Evolutionary conservation across 192 early-diverging fungal genomes (phyloP), one percentile per base, ranked within the genome.

Genomic region (Glomus cerebriforme): DNA sequence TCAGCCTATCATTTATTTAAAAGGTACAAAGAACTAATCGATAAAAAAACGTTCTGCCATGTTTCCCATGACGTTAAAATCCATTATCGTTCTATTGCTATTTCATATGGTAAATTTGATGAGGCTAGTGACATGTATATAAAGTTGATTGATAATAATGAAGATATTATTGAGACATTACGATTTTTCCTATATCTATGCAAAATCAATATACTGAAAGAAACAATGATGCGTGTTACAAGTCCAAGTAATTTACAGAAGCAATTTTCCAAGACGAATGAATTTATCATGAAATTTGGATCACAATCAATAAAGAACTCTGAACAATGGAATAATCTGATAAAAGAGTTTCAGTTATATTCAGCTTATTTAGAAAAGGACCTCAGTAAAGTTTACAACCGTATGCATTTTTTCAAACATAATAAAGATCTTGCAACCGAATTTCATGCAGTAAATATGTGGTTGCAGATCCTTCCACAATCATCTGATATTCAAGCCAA

Each of bases 301-400:
- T 62, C n/a, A 59, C 26, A 31, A 49, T 72, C 29, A 10, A 47
- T 58, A 12, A 59, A 54, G 10, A 49, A 45, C 19, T 15, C 27
- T 58, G 45, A 27, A 15, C 2, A 58, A 29, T 73, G 39, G 39
- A 35, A 73, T 0, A 54, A 47, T 1, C 6, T 73, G 2, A 32
- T 54, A 22, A 7, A 62, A 75, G 58, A 75, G 19, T 59, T 63
- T n/a, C 29, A 9, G 24, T 62, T 75, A 75, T 75, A 75, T 62
- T 12, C 1, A 39, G 59, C 59, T 32, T 75, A 75, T 60, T 63
- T 75, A 26, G 26, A 37, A 19, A 24, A 17, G 35, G 74, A 75
- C 26, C 35, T 63, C 19, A 3, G 10, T 39, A 26, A 4, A 34
- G 32, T 75, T 39, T 15, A 59, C 15, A 59, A 59, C 9, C 31